Base-by-base conservation (phyloP, 441 rosid genomes). In the Hura crepitans region DNA sequence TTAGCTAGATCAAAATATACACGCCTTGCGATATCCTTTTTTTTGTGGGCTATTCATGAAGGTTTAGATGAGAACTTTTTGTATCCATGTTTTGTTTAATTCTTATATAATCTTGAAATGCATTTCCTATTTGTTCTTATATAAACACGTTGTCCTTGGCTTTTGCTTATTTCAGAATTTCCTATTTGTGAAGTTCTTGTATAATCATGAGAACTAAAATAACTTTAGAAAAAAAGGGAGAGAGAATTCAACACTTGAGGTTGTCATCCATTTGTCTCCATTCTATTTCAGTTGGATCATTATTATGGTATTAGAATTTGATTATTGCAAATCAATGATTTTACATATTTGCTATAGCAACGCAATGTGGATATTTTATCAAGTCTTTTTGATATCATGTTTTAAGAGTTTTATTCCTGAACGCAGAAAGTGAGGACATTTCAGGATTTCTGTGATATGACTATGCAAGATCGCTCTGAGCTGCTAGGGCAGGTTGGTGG, bases 381-480 rank as follows among this genome's bases (percentile, higher is more conserved):
- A 46, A 54, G 22, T 54, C 65, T 22, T 72, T 65, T 69, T 74
- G 66, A 39, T 51, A 59, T 31, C 62, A 35, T 28, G 62, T 10
- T 53, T 55, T 4, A 17, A 43, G 54, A 58, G 33, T 57, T 57
- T 57, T 47, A 11, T 68, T 72, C 73, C 14, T 75, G 46, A 65
- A 63, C 85, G 87, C 95, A 95, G 99, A 95, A 90, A 77, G 93
- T 95, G 61, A 87, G 93, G 72, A 89, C 90, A 20, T 87, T 94
- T 73, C 91, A 89, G 80, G 99, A 92, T 46, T 86, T 92, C 50
- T 79, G 70, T 70, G 96, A 90, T 70, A 89, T 90, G 97, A 68
- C 76, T 57, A 31, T 56, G 71, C 77, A 83, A 78, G 97, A 87
- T 27, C 97, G 99, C 47, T 84, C 87, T 25, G 94, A 90, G 61